Evolutionary conservation across 2,329 filamentous ascomycete genomes (phyloP).

Genomic region (Phymatotrichopsis omnivora): DNA sequence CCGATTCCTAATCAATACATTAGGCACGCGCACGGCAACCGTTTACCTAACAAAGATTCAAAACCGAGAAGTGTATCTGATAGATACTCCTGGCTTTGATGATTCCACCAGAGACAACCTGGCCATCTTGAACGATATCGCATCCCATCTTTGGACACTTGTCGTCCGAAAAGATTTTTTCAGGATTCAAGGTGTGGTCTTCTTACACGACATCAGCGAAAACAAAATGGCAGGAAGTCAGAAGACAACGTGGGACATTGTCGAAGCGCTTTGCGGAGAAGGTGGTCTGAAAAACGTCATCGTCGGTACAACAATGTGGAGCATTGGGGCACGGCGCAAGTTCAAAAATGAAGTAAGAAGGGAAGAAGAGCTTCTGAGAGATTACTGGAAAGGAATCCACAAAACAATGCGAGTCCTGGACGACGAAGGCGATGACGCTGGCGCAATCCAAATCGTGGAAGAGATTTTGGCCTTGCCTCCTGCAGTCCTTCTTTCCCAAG

Average conservation of each 20-base stretch:
- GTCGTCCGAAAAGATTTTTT: slow-evolving; percentile 1
- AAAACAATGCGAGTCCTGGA: too few species aligned
- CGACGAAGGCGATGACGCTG: background rate
- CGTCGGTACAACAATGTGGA: slow-evolving; percentile 17
- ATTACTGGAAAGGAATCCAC: slow-evolving; percentile 12
- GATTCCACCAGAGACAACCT: slow-evolving; percentile 26
- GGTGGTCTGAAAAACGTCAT: slow-evolving; percentile 14
- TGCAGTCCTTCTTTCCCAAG: slow-evolving; percentile 1
- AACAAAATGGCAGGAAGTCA: slow-evolving; percentile 8
- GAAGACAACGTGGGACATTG: slow-evolving; percentile 15
- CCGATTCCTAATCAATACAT: background rate
- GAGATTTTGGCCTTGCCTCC: slow-evolving; percentile 7
- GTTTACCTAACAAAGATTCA: slow-evolving; percentile 18
- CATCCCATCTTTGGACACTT: slow-evolving; percentile 7
- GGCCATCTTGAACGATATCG: slow-evolving; percentile 23
- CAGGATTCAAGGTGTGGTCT: slow-evolving; percentile 11
- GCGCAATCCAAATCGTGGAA: slow-evolving; percentile 5
- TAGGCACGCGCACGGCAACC: slow-evolving; percentile 20
- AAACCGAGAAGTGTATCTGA: slow-evolving; percentile 17
- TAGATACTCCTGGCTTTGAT: slow-evolving; percentile 28
- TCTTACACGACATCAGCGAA: slow-evolving; percentile 16
- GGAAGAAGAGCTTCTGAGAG: slow-evolving; percentile 2
- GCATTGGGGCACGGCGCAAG: background rate
- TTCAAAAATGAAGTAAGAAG: slow-evolving; percentile 1
- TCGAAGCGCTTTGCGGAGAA: slow-evolving; percentile 10